phyloP scores from a whole-genome alignment of 148 eudicot species.

The Rhododendron mucronatum region DNA sequence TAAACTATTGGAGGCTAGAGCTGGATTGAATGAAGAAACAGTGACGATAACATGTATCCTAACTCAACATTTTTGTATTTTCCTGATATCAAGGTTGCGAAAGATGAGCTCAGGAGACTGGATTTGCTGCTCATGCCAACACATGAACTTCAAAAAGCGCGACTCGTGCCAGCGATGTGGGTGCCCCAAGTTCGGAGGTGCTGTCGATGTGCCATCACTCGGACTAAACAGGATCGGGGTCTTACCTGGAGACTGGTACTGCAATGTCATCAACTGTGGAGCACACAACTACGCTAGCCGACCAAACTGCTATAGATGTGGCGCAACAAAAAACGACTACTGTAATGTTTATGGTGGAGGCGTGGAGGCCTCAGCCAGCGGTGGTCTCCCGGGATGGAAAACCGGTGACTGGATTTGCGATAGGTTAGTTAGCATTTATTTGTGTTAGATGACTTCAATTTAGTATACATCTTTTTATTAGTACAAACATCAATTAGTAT shows the following conservation, averaged over 20 bases:
- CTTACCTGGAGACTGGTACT: slow-evolving; percentile 88
- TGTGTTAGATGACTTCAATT: background rate
- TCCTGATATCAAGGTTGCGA: background rate
- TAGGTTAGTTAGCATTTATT: slow-evolving; percentile 30
- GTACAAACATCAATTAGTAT: no score
- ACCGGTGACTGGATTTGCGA: slow-evolving; percentile 81
- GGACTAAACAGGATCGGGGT: slow-evolving; percentile 29
- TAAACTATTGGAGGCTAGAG: background rate
- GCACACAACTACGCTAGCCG: slow-evolving; percentile 89
- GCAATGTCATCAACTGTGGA: slow-evolving; percentile 56
- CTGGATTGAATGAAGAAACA: background rate
- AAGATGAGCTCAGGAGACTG: slow-evolving; percentile 79
- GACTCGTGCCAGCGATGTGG: slow-evolving; percentile 58
- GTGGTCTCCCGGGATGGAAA: slow-evolving; percentile 73
- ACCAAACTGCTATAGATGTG: slow-evolving; percentile 53
- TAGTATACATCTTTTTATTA: background rate
- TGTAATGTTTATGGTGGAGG: slow-evolving; percentile 24
- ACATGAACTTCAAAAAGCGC: slow-evolving; percentile 65
- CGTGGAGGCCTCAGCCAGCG: slow-evolving; percentile 31
- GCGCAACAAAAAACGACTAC: slow-evolving; percentile 24
- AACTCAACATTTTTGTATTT: background rate
- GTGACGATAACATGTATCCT: no score
- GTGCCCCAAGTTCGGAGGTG: slow-evolving; percentile 37
- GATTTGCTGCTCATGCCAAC: slow-evolving; percentile 79
- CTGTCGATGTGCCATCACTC: slow-evolving; percentile 22